Conservation (phyloP, 495 filamentous ascomycete species). For the Podospora pseudoanserina region DNA sequence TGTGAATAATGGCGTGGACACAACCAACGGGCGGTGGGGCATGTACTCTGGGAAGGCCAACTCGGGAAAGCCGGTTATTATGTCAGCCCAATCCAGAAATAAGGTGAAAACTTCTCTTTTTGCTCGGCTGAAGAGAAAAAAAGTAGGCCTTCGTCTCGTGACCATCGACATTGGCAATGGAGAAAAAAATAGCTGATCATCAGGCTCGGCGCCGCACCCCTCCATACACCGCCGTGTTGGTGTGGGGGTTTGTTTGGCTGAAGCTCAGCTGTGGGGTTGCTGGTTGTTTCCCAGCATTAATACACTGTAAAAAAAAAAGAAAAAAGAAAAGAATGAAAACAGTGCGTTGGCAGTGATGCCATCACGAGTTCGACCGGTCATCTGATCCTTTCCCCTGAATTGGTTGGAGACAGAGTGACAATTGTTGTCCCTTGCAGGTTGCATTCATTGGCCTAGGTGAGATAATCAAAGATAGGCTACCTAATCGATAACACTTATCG, state of each 20-base stretch:
- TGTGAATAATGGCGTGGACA: slow-evolving; percentile 1
- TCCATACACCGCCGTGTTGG: slow-evolving; percentile 3
- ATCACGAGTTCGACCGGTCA: neutral
- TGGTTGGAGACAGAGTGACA: neutral
- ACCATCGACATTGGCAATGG: neutral
- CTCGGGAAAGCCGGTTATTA: slow-evolving; percentile 12
- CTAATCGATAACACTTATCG: neutral
- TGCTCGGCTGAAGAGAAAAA: slow-evolving; percentile 6
- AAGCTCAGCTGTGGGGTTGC: neutral
- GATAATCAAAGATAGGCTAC: neutral
- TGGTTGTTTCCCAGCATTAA: neutral
- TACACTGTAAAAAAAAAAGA: neutral
- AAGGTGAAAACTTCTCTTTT: neutral
- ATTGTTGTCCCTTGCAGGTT: neutral
- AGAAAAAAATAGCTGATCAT: neutral
- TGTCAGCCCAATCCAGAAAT: slow-evolving; percentile 1
- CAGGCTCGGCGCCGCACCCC: neutral
- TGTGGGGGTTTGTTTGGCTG: neutral
- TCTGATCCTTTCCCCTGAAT: neutral
- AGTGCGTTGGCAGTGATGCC: neutral
- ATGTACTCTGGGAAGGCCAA: neutral
- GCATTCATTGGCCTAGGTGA: neutral
- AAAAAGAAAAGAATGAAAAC: neutral
- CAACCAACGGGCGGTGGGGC: neutral
- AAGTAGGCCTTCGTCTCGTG: neutral